Conservation (phyloP, 495 filamentous ascomycete genomes). For the Lepidopterella palustris region DNA sequence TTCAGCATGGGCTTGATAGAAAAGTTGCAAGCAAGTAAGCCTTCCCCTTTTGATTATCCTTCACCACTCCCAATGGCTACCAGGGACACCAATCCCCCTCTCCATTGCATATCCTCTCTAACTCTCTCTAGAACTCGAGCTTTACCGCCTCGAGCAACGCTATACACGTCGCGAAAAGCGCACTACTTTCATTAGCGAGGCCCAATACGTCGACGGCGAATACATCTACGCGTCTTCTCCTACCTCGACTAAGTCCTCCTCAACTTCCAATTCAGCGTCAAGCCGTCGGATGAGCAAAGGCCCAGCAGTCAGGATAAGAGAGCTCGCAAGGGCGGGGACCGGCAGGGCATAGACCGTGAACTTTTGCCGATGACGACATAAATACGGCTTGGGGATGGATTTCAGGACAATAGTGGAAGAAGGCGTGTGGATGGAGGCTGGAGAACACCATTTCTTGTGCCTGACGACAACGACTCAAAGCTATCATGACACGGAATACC, state of each 20-base stretch:
- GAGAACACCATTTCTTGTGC: neutral
- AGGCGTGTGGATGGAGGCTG: neutral
- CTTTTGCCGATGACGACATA: neutral
- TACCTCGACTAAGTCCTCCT: slow-evolving; percentile 20
- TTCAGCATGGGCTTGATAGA: slow-evolving; percentile 29
- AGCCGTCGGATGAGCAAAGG: slow-evolving; percentile 21
- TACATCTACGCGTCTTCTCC: slow-evolving; percentile 58
- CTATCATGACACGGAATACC: neutral
- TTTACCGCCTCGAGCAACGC: slow-evolving; percentile 86
- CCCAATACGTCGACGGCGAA: slow-evolving; percentile 86
- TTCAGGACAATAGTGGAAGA: neutral
- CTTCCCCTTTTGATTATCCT: neutral
- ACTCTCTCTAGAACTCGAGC: slow-evolving; percentile 59
- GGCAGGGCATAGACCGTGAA: neutral
- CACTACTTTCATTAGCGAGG: slow-evolving; percentile 77
- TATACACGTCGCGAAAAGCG: slow-evolving; percentile 84
- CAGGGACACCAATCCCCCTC: neutral
- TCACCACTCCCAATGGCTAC: neutral
- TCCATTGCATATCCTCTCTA: neutral
- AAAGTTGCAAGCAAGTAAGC: slow-evolving; percentile 31
- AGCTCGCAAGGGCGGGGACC: slow-evolving; percentile 16
- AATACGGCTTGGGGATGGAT: neutral
- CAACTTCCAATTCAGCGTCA: slow-evolving; percentile 7
- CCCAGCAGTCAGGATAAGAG: slow-evolving; percentile 18
- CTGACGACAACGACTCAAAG: neutral